Conservation (phyloP, 768 basidiomycete species). For the Fibroporia radiculosa region DNA sequence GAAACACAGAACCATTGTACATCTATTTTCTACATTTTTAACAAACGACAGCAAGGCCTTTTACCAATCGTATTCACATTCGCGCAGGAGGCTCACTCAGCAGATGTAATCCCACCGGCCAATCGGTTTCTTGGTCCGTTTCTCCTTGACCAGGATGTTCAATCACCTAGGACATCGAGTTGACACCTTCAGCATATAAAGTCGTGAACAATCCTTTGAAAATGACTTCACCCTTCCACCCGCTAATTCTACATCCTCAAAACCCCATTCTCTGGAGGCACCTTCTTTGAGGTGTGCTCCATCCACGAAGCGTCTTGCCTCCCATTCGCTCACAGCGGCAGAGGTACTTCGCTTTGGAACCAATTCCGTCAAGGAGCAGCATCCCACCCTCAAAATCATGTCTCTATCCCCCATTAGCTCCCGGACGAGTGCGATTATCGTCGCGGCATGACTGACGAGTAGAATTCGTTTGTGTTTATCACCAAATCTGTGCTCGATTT, state of each 20-base stretch:
- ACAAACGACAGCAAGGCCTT: no score
- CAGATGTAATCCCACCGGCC: constrained; percentile 46
- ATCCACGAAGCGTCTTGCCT: constrained; percentile 39
- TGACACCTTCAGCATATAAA: not conserved
- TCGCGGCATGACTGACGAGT: constrained; percentile 70
- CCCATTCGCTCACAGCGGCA: constrained; percentile 38
- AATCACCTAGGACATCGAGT: constrained; percentile 62
- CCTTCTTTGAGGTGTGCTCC: constrained; percentile 54
- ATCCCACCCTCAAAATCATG: constrained; percentile 58
- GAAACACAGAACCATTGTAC: no score
- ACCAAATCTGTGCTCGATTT: constrained; percentile 38
- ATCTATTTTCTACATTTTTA: no score
- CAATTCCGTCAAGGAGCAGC: constrained; percentile 63
- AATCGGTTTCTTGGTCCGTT: constrained; percentile 50
- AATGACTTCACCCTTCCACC: constrained; percentile 44
- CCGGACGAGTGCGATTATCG: constrained; percentile 57
- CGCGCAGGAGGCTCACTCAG: constrained; percentile 9
- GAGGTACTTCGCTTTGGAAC: constrained; percentile 24
- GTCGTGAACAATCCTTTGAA: not conserved
- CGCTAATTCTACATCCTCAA: constrained; percentile 59
- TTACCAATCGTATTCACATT: no score
- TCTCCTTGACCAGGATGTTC: constrained; percentile 63
- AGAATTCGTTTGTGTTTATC: constrained; percentile 44
- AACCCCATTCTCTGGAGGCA: constrained; percentile 68
- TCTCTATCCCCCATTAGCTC: constrained; percentile 46